Percentiles rank a stretch among this genome's conserved stretches.
Conservation (phyloP, 2,329 filamentous ascomycete species). For the Colletotrichum gigasporum region DNA sequence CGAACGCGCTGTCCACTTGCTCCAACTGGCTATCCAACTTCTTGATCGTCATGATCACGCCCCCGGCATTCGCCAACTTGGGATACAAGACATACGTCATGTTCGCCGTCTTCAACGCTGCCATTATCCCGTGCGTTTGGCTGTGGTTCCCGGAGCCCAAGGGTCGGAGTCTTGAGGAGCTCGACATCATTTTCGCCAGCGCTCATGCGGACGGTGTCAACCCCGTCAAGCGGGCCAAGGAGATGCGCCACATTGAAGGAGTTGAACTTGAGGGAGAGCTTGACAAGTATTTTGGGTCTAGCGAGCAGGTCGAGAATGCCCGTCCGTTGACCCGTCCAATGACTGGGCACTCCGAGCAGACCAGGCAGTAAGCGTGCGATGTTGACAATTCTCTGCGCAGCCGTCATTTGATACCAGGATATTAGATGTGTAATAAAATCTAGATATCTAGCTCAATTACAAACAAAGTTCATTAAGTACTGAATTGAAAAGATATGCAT, state of each 20-base stretch:
- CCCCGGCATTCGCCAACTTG: conserved; percentile 64
- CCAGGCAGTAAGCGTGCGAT: neutral
- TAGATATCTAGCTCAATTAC: no score
- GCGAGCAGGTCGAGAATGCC: conserved; percentile 31
- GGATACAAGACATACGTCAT: conserved; percentile 65
- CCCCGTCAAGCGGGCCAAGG: conserved; percentile 38
- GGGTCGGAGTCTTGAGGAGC: conserved; percentile 67
- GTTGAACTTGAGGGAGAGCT: conserved; percentile 38
- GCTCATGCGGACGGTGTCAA: conserved; percentile 38
- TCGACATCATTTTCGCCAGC: conserved; percentile 55
- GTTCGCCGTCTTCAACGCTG: conserved; percentile 62
- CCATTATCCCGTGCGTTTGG: conserved; percentile 61
- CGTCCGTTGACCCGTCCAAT: conserved; percentile 26
- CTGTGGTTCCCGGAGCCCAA: conserved; percentile 65
- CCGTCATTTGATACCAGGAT: no score
- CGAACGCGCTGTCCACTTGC: conserved; percentile 71
- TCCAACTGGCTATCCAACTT: conserved; percentile 72
- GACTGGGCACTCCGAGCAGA: neutral
- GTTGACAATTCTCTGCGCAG: no score
- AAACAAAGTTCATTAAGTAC: no score
- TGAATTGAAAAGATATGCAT: no score
- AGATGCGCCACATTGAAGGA: conserved; percentile 36
- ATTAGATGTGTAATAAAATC: no score
- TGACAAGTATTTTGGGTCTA: conserved; percentile 39
- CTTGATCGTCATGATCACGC: conserved; percentile 73